phyloP scores from a whole-genome alignment of 1,284 basidiomycete species.

The Leccinum solheimii region DNA sequence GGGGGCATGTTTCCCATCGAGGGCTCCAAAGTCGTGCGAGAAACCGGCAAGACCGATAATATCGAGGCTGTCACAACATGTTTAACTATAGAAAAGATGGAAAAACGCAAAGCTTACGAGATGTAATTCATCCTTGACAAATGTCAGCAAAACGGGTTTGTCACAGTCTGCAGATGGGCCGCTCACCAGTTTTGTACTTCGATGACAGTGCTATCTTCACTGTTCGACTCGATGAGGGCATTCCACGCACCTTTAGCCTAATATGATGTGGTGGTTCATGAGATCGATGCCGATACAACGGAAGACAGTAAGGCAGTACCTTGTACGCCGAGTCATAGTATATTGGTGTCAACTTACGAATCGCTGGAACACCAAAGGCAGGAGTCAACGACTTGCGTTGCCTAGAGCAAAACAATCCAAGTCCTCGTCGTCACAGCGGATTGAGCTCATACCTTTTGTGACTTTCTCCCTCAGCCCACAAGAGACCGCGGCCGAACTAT shows the following conservation, averaged over 20 bases:
- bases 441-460: not conserved
- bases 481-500: not conserved
- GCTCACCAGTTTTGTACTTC: not conserved
- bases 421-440: not conserved
- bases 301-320: not conserved
- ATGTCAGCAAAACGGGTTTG: not conserved
- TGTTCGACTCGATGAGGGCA: not conserved
- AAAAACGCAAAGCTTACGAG: not conserved
- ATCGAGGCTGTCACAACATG: not conserved
- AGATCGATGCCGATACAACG: not conserved
- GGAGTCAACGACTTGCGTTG: too few species aligned
- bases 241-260: not conserved
- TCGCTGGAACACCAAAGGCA: not conserved
- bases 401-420: not conserved
- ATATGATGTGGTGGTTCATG: not conserved
- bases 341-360: not conserved
- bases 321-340: not conserved
- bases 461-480: not conserved
- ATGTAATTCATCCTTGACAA: slow-evolving; percentile 1
- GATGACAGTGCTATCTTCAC: not conserved
- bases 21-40: not conserved
- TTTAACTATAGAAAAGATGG: not conserved
- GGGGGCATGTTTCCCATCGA: not conserved
- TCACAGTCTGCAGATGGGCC: not conserved
- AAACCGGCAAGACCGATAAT: not conserved